phyloP scores from a whole-genome alignment of 2,329 filamentous ascomycete genomes.

The Penicillium digitatum region DNA sequence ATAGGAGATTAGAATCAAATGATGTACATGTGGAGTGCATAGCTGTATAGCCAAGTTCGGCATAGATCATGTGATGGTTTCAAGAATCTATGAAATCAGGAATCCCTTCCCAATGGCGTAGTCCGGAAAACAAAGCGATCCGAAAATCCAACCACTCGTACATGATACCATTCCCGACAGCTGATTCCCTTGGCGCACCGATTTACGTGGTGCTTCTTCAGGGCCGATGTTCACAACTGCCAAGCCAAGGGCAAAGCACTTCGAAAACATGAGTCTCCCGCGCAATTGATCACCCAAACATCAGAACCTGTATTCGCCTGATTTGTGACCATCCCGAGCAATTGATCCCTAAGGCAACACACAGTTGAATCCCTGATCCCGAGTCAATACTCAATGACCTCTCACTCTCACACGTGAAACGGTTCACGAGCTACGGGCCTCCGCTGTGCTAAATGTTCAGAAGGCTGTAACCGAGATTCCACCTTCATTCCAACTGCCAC shows the following conservation, averaged over 20 bases:
- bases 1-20: too few species aligned
- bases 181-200: not conserved
- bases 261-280: not conserved
- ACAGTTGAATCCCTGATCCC: not conserved
- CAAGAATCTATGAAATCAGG: not conserved
- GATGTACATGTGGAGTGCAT: not conserved
- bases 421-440: not conserved
- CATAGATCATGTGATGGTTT: not conserved
- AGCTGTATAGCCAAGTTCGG: not conserved
- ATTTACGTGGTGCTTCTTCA: not conserved
- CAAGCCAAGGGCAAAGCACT: conserved; percentile 3
- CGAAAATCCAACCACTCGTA: not conserved
- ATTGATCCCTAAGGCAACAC: not conserved
- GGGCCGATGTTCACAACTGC: not conserved
- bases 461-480: not conserved
- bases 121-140: not conserved
- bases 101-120: not conserved
- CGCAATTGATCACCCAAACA: not conserved
- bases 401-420: conserved; percentile 4
- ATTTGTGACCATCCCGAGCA: not conserved
- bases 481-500: not conserved
- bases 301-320: not conserved
- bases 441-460: not conserved
- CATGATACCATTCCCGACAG: not conserved
- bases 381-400: not conserved